Percentiles rank a stretch among this genome's conserved stretches.
phyloP scores from a whole-genome alignment of 2,329 filamentous ascomycete genomes.

The Cadophora luteo-olivacea region DNA sequence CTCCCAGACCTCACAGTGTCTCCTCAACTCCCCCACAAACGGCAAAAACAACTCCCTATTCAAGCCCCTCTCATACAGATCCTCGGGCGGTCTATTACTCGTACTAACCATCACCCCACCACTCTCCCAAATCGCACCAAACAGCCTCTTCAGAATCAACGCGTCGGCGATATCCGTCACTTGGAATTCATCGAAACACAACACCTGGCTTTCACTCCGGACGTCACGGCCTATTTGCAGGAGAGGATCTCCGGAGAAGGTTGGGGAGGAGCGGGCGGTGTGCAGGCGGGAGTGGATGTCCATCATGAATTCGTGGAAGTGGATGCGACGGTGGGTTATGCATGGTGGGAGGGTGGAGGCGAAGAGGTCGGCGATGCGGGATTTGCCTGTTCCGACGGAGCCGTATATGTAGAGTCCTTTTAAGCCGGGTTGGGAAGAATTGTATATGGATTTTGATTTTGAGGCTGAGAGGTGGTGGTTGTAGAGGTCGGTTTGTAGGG shows the following conservation, averaged over 20 bases:
- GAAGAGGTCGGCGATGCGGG: slow-evolving; percentile 26
- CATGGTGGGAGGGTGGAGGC: slow-evolving; percentile 20
- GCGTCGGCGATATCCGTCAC: slow-evolving; percentile 30
- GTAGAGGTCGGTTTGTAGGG: slow-evolving; percentile 20
- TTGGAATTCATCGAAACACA: slow-evolving; percentile 29
- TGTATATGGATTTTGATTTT: not conserved
- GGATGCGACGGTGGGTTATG: slow-evolving; percentile 21
- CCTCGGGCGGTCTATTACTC: slow-evolving; percentile 23
- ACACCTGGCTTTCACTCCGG: slow-evolving; percentile 18
- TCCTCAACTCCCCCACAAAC: slow-evolving; percentile 23
- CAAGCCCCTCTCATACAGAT: slow-evolving; percentile 26
- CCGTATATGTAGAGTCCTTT: slow-evolving; percentile 26
- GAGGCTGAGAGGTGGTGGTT: not conserved
- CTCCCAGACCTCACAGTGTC: slow-evolving; percentile 26
- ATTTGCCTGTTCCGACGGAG: slow-evolving; percentile 24
- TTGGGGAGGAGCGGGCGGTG: slow-evolving; percentile 9
- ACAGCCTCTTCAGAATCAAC: slow-evolving; percentile 25
- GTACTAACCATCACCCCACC: slow-evolving; percentile 21
- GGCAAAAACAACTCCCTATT: slow-evolving; percentile 26
- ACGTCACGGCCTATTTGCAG: slow-evolving; percentile 21
- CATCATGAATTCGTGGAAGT: slow-evolving; percentile 30
- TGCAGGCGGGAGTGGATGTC: slow-evolving; percentile 29
- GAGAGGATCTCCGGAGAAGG: slow-evolving; percentile 20
- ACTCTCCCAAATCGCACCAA: slow-evolving; percentile 24
- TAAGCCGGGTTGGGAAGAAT: not conserved